These are phyloP conservation scores for Xylaria sp. DNA, from an alignment of 2,329 filamentous ascomycete genomes.

Conservation along the genomic window DNA sequence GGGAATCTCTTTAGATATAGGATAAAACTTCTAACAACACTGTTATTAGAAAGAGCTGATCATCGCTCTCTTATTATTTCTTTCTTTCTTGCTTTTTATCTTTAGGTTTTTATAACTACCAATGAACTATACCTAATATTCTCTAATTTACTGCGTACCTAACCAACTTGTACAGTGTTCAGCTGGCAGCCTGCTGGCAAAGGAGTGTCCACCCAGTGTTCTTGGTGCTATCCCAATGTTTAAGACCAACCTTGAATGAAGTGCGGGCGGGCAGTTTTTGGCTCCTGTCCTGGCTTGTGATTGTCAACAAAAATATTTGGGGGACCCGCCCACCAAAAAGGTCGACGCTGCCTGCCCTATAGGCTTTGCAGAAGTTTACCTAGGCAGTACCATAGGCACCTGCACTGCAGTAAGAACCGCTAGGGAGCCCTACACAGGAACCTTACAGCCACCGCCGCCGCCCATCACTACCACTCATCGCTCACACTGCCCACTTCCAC, in stretches of 20 bases:
- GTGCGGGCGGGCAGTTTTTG: conserved; percentile 21
- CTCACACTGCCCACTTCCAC: neutral
- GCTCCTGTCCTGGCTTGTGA: conserved; percentile 41
- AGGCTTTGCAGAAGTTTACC: neutral
- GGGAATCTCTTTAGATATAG: neutral
- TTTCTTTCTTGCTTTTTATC: too few species aligned
- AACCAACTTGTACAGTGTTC: conserved; percentile 8
- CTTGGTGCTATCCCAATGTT: neutral
- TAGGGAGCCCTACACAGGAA: too few species aligned
- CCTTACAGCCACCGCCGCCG: too few species aligned
- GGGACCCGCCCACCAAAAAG: conserved; percentile 40
- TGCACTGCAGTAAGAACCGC: neutral
- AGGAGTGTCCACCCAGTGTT: neutral
- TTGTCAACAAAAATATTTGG: conserved; percentile 49
- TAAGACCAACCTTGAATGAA: neutral
- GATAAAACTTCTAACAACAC: too few species aligned
- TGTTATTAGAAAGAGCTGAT: too few species aligned
- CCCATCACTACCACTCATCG: neutral
- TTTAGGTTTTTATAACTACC: too few species aligned
- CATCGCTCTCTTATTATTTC: too few species aligned
- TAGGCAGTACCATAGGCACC: neutral
- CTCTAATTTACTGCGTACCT: neutral
- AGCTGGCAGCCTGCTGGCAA: conserved; percentile 23
- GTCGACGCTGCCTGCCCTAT: conserved; percentile 6
- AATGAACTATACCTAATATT: too few species aligned